phyloP scores from a whole-genome alignment of 75 land plant species.

The Cupressus sempervirens region DNA sequence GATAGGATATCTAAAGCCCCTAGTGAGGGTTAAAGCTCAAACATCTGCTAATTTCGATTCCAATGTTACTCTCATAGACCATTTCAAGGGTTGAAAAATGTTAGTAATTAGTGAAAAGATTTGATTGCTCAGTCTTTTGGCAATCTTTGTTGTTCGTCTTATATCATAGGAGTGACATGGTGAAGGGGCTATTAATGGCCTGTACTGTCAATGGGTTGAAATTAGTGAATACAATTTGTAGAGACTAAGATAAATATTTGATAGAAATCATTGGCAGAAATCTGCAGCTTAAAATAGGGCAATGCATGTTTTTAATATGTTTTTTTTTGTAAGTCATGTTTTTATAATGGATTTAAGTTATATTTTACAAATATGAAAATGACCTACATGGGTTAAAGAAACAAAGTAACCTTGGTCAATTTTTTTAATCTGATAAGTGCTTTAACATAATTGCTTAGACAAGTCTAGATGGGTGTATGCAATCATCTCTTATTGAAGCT shows the following conservation, averaged over 20 bases:
- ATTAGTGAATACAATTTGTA: not conserved
- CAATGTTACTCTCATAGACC: not conserved
- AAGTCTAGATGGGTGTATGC: not conserved
- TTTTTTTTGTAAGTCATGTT: not conserved
- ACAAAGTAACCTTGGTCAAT: not conserved
- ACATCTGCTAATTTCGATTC: not conserved
- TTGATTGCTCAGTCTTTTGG: not conserved
- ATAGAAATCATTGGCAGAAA: not conserved
- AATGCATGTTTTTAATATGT: not conserved
- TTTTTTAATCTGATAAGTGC: not conserved
- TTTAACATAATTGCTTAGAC: too few species aligned
- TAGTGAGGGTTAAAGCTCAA: not conserved
- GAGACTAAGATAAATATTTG: not conserved
- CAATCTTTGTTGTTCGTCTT: not conserved
- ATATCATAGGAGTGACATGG: not conserved
- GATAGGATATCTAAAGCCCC: too few species aligned
- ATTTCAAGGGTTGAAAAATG: not conserved
- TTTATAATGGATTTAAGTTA: not conserved
- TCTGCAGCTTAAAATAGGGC: not conserved
- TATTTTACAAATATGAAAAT: not conserved
- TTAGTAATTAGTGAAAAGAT: not conserved
- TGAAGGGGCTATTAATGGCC: not conserved
- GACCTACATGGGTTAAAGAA: not conserved
- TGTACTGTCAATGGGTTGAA: not conserved
- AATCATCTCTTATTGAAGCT: not conserved